A percentile compares a stretch with the other conserved stretches of the same genome.
These are phyloP conservation scores for Microbotryum silenes-acaulis DNA, from an alignment of 1,284 basidiomycete species.

Conservation along the genomic window DNA sequence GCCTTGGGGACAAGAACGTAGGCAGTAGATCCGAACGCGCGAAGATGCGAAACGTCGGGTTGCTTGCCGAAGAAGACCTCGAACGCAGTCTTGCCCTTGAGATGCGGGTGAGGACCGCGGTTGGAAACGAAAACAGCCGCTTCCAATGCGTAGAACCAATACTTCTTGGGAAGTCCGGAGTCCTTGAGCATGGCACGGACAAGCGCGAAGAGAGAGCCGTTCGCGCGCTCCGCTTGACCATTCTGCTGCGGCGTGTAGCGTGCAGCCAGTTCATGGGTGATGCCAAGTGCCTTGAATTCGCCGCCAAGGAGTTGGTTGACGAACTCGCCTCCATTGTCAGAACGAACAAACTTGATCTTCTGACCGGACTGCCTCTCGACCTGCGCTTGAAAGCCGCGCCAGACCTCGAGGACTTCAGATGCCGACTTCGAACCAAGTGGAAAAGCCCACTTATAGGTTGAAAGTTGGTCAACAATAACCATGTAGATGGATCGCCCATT, in stretches of 20 bases:
- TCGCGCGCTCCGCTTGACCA: background rate
- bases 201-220: background rate
- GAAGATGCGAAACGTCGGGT: background rate
- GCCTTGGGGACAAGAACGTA: conserved; percentile 1
- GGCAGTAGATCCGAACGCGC: background rate
- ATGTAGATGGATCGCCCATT: too few species aligned
- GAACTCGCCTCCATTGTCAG: conserved; percentile 22
- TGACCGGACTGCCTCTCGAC: too few species aligned
- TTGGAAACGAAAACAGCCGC: background rate
- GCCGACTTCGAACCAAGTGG: too few species aligned
- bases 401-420: too few species aligned
- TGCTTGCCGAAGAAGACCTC: background rate
- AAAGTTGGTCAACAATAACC: too few species aligned
- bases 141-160: background rate
- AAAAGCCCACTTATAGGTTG: too few species aligned
- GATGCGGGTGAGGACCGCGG: background rate
- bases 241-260: conserved; percentile 18
- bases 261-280: conserved; percentile 4
- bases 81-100: background rate
- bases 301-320: background rate
- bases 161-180: background rate
- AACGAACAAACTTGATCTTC: too few species aligned
- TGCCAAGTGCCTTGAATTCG: conserved; percentile 6
- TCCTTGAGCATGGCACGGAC: conserved; percentile 4
- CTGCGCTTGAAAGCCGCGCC: too few species aligned